These are phyloP conservation scores for Iris pallida DNA, from an alignment of 116 monocot genomes.

Conservation along the genomic window DNA sequence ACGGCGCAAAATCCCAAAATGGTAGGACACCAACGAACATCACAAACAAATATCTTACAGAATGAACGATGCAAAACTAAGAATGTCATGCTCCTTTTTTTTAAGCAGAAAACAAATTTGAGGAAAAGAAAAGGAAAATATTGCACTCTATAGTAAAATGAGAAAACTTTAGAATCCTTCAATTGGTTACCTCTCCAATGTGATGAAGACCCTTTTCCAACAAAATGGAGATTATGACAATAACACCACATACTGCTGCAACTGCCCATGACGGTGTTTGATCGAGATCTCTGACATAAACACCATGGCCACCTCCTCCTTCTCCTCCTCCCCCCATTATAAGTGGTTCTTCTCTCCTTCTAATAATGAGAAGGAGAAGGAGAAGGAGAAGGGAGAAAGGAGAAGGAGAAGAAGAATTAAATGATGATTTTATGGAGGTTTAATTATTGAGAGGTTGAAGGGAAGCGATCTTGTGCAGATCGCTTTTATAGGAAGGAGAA, in stretches of 20 bases:
- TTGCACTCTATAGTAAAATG: background rate
- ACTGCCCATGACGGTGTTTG: slow-evolving; percentile 84
- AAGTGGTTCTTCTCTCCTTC: too few species aligned
- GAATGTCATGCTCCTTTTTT: background rate
- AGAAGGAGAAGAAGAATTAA: too few species aligned
- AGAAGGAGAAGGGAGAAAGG: too few species aligned
- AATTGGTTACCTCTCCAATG: slow-evolving; percentile 46
- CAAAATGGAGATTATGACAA: slow-evolving; percentile 59
- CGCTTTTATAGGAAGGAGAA: too few species aligned
- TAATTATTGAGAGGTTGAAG: too few species aligned
- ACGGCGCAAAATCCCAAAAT: too few species aligned
- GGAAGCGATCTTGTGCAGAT: too few species aligned
- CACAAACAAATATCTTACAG: too few species aligned
- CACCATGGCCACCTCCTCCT: background rate
- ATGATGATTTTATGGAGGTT: too few species aligned
- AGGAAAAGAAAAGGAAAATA: background rate
- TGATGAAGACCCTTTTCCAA: slow-evolving; percentile 67
- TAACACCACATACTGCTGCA: slow-evolving; percentile 54
- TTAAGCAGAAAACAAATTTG: background rate
- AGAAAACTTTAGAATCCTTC: background rate
- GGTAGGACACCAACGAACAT: too few species aligned
- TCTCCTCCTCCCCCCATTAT: slow-evolving; percentile 20
- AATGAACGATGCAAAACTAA: background rate
- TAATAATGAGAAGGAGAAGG: too few species aligned
- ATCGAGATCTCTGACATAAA: slow-evolving; percentile 56